Conservation (phyloP, 495 filamentous ascomycete species). For the Rhypophila decipiens region DNA sequence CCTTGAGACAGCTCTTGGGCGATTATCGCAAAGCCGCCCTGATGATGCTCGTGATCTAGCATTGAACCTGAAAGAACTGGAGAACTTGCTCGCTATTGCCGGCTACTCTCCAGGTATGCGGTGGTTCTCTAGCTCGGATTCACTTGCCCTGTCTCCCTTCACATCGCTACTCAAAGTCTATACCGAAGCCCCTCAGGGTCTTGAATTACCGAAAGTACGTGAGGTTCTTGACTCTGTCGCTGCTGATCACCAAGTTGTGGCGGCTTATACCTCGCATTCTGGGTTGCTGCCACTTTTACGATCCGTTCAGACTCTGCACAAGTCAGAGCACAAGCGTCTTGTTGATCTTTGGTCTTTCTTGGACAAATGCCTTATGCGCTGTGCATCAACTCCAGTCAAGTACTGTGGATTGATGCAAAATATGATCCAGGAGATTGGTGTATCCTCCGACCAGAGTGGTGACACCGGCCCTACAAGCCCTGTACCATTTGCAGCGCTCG, state of each 20-base stretch:
- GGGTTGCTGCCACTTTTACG: conserved; percentile 50
- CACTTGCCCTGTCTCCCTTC: conserved; percentile 54
- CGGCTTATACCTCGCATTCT: conserved; percentile 26
- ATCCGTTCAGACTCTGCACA: conserved; percentile 30
- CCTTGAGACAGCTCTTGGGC: conserved; percentile 58
- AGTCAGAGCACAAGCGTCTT: conserved; percentile 4
- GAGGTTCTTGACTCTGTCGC: conserved; percentile 44
- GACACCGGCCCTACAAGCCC: conserved; percentile 29
- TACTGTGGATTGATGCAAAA: conserved; percentile 54
- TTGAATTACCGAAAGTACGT: conserved; percentile 37
- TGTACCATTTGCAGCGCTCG: conserved; percentile 57
- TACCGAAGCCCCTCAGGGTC: conserved; percentile 34
- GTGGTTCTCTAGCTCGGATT: conserved; percentile 60
- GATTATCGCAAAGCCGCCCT: conserved; percentile 34
- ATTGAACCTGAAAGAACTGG: conserved; percentile 59
- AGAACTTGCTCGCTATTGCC: conserved; percentile 71
- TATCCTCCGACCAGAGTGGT: conserved; percentile 5
- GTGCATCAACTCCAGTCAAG: conserved; percentile 65
- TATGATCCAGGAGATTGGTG: conserved; percentile 18
- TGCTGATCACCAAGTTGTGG: conserved; percentile 44
- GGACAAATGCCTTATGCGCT: conserved; percentile 70
- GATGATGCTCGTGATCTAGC: conserved; percentile 41
- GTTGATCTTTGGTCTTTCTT: conserved; percentile 54
- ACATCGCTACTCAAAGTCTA: conserved; percentile 53
- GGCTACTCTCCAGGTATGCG: conserved; percentile 70